A percentile compares a stretch with the other conserved stretches of the same genome.
Evolutionary conservation across 2,329 filamentous ascomycete species (phyloP).

Genomic region (Aspergillus ochraceus): DNA sequence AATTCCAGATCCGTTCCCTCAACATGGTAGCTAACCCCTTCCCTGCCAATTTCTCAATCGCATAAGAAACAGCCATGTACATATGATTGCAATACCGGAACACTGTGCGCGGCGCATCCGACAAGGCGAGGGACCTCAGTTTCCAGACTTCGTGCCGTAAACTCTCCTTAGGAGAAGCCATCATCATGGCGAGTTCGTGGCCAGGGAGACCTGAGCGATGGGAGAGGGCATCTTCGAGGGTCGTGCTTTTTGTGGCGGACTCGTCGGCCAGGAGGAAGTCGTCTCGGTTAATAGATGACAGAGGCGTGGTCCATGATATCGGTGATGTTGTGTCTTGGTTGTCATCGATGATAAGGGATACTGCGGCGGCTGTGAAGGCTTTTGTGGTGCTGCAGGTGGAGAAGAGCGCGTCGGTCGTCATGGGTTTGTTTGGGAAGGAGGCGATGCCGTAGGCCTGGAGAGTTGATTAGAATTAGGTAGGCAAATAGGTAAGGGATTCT

Average conservation of each 20-base stretch:
- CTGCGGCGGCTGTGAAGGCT: constrained; percentile 26
- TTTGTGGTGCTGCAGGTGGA: constrained; percentile 29
- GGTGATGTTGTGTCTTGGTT: constrained; percentile 13
- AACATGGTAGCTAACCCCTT: constrained; percentile 14
- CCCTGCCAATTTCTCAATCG: constrained; percentile 15
- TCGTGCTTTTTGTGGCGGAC: constrained; percentile 28
- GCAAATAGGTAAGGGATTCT: too few relatives aligned
- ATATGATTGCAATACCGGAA: constrained; percentile 27
- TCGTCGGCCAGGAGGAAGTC: constrained; percentile 32
- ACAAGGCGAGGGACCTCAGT: constrained; percentile 20
- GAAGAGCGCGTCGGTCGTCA: constrained; percentile 27
- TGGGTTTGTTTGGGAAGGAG: constrained; percentile 22
- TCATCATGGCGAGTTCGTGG: constrained; percentile 11
- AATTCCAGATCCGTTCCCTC: constrained; percentile 24
- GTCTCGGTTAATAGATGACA: constrained; percentile 36
- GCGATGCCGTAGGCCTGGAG: constrained; percentile 31
- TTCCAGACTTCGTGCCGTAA: constrained; percentile 20
- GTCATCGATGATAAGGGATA: constrained; percentile 23
- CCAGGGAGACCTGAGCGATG: constrained; percentile 33
- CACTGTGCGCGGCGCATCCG: constrained; percentile 17
- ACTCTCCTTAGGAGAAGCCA: constrained; percentile 6
- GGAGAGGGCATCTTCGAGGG: constrained; percentile 36
- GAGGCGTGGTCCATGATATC: constrained; percentile 37
- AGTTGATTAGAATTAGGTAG: not conserved
- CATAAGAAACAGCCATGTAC: constrained; percentile 23